A percentile compares a stretch with the other conserved stretches of the same genome.
Evolutionary conservation across 345 rosid species (phyloP).

Genomic region (Dipteronia dyeriana): DNA sequence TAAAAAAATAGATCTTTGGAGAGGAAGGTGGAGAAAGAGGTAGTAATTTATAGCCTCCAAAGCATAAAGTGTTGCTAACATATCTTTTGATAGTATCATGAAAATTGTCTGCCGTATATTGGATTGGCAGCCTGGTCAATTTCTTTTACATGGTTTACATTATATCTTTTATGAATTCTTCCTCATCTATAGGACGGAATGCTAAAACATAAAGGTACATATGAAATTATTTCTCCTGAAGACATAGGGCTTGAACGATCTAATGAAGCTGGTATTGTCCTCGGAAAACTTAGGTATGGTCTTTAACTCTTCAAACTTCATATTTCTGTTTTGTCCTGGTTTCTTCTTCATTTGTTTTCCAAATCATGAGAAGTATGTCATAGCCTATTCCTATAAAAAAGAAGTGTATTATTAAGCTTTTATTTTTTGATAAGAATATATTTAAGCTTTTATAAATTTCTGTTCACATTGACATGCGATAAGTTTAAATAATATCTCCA

Average conservation of each 20-base stretch:
- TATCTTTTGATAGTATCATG: neutral
- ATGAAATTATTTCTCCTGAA: conserved; percentile 87
- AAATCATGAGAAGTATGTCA: neutral
- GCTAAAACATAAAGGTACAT: conserved; percentile 88
- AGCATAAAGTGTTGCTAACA: neutral
- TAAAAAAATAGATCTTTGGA: neutral
- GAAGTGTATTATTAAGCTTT: neutral
- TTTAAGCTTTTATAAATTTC: neutral
- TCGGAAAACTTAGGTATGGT: conserved; percentile 85
- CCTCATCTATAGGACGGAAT: conserved; percentile 76
- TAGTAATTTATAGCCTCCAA: neutral
- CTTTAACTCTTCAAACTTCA: neutral
- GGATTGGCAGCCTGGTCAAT: neutral
- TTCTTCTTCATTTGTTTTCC: neutral
- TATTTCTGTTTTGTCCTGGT: neutral
- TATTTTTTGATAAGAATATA: neutral
- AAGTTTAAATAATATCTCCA: neutral
- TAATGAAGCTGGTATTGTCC: conserved; percentile 87
- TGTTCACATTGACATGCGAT: neutral
- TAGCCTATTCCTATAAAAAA: neutral
- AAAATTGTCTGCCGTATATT: neutral
- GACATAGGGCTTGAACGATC: conserved; percentile 91
- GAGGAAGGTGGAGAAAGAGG: neutral
- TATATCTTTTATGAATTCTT: conserved; percentile 5
- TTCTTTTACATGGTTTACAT: neutral